phyloP scores from a whole-genome alignment of 306 rosid genomes.

The Ormosia semicastrata region DNA sequence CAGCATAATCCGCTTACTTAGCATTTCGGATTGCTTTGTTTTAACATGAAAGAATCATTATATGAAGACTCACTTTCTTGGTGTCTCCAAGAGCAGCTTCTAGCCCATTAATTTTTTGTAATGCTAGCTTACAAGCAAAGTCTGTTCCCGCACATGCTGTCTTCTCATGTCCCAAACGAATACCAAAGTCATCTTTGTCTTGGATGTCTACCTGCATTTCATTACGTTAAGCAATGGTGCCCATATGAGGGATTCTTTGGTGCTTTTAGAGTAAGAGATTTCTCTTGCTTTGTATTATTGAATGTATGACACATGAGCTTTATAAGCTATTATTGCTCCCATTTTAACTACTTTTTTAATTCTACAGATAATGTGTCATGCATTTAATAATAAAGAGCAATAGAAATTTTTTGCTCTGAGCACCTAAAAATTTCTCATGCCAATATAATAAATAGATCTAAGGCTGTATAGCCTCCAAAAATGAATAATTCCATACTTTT shows the following conservation, averaged over 20 bases:
- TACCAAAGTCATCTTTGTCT: conserved; percentile 10
- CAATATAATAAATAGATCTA: neutral
- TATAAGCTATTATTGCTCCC: no score
- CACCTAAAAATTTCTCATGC: neutral
- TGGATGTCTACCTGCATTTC: conserved; percentile 31
- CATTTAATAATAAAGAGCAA: no score
- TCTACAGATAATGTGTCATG: no score
- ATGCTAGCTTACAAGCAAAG: conserved; percentile 30
- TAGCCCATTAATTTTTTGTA: conserved; percentile 51
- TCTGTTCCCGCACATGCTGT: conserved; percentile 4
- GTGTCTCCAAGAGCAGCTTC: conserved; percentile 61
- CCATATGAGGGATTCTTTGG: no score
- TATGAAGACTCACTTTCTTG: conserved; percentile 50
- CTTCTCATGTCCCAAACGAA: conserved; percentile 9
- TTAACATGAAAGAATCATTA: neutral
- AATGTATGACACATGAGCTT: no score
- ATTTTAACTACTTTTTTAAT: no score
- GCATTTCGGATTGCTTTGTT: neutral
- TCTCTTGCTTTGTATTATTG: no score
- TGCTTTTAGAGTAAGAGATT: no score
- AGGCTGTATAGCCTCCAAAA: neutral
- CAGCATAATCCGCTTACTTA: neutral
- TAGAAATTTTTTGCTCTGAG: no score
- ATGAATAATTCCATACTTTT: conserved; percentile 36
- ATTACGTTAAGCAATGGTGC: neutral